phyloP scores from a whole-genome alignment of 2,329 filamentous ascomycete genomes.

The Calonectria hongkongensis region DNA sequence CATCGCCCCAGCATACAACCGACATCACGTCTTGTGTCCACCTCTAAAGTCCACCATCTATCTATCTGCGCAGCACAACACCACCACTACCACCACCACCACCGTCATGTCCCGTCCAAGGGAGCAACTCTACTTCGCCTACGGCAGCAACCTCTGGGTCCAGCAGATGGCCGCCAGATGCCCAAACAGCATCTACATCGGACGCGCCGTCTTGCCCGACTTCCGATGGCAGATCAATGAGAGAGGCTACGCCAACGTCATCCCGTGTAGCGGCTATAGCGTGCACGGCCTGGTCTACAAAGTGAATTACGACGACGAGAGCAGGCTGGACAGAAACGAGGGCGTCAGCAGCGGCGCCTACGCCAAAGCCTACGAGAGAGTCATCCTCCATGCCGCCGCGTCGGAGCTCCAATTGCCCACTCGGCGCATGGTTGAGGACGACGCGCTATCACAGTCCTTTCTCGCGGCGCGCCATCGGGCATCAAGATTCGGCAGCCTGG shows the following conservation, averaged over 20 bases:
- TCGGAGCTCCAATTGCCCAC: background rate
- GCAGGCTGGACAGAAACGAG: constrained; percentile 1
- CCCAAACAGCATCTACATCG: constrained; percentile 30
- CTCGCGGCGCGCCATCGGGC: background rate
- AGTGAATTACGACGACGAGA: constrained; percentile 3
- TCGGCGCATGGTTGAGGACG: background rate
- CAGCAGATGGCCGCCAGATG: constrained; percentile 35
- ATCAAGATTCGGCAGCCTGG: background rate
- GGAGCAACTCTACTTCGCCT: constrained; percentile 33
- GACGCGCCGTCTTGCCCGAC: constrained; percentile 17
- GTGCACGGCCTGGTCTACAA: constrained; percentile 17
- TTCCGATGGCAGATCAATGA: constrained; percentile 37
- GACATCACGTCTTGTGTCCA: background rate
- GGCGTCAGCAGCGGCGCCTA: constrained; percentile 16
- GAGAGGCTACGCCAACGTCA: constrained; percentile 33
- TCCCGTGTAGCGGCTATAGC: constrained; percentile 25
- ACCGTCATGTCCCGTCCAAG: background rate
- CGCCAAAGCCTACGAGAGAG: constrained; percentile 7
- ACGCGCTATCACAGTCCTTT: background rate
- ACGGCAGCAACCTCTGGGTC: constrained; percentile 36
- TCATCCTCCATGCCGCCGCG: constrained; percentile 1
- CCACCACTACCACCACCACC: background rate
- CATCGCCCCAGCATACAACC: background rate
- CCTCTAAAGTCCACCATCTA: background rate
- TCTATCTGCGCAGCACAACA: background rate